Evolutionary conservation across 2,329 filamentous ascomycete genomes (phyloP).

Genomic region (Dothiorella sarmentorum): DNA sequence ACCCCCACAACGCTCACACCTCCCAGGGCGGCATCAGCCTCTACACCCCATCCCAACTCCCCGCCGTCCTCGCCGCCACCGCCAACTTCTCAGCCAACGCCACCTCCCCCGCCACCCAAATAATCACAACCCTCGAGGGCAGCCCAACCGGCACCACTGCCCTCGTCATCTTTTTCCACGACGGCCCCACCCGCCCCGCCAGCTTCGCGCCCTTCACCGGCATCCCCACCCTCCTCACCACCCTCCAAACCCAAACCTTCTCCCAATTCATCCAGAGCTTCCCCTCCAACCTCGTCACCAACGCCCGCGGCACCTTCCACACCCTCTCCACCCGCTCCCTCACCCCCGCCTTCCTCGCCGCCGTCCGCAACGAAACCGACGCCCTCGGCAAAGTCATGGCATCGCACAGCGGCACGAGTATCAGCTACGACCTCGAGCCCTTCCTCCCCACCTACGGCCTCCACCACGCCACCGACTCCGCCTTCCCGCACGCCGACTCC

Average conservation of each 20-base stretch:
- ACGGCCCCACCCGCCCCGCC: neutral
- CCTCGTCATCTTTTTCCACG: neutral
- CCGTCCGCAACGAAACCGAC: neutral
- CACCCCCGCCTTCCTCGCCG: neutral
- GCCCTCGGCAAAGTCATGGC: neutral
- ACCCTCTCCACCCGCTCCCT: neutral
- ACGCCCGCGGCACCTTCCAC: neutral
- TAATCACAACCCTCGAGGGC: neutral
- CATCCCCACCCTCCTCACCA: neutral
- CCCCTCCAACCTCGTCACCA: neutral
- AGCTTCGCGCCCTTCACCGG: neutral
- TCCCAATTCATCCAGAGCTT: neutral
- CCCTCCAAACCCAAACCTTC: neutral
- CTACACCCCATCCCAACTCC: neutral
- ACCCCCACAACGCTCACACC: neutral
- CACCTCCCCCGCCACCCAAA: neutral
- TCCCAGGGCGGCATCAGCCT: neutral
- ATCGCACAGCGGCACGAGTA: neutral
- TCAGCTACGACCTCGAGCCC: constrained; percentile 3
- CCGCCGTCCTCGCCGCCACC: neutral
- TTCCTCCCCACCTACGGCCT: neutral
- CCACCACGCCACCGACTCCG: neutral
- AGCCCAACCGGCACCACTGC: neutral
- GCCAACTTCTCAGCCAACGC: neutral
- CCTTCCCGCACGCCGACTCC: neutral